Evolutionary conservation across 2,329 filamentous ascomycete species (phyloP).

Genomic region (Xylariaceae sp.): DNA sequence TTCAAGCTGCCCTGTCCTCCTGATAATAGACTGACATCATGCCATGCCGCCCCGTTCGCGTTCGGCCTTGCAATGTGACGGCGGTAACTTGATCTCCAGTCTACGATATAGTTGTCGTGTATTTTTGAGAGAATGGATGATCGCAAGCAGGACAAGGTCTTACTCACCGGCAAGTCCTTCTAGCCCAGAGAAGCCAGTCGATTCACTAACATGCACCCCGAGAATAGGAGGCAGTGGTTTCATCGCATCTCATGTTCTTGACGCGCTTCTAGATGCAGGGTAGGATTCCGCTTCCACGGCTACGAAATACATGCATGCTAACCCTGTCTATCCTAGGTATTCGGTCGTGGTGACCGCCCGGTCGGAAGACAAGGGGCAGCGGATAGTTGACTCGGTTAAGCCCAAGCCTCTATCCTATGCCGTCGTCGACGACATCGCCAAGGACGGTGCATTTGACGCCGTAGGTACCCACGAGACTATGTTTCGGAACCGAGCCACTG

Average conservation of each 20-base stretch:
- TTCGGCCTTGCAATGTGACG: too few relatives aligned
- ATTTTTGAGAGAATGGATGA: too few relatives aligned
- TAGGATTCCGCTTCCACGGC: constrained; percentile 15
- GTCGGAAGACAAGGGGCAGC: constrained; percentile 42
- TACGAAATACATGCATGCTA: neutral
- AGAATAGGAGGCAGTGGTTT: constrained; percentile 47
- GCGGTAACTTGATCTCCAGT: too few relatives aligned
- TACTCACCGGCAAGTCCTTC: constrained; percentile 21
- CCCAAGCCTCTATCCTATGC: constrained; percentile 34
- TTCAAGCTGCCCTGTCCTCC: neutral
- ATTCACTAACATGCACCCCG: constrained; percentile 1
- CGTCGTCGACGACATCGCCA: constrained; percentile 69
- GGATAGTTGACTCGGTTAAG: constrained; percentile 36
- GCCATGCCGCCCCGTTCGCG: too few relatives aligned
- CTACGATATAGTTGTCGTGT: too few relatives aligned
- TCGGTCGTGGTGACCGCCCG: constrained; percentile 44
- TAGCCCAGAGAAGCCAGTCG: too few relatives aligned
- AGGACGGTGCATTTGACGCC: constrained; percentile 64
- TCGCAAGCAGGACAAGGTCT: constrained; percentile 8
- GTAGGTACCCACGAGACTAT: constrained; percentile 25
- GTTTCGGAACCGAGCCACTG: neutral
- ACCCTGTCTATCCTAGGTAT: constrained; percentile 30
- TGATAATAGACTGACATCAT: neutral
- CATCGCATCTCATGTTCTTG: constrained; percentile 50
- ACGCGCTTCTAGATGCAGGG: constrained; percentile 39